Evolutionary conservation across 805 yeast species (phyloP), one percentile per base, ranked within the genome.

Genomic region (Sporopachydermia quercuum): DNA sequence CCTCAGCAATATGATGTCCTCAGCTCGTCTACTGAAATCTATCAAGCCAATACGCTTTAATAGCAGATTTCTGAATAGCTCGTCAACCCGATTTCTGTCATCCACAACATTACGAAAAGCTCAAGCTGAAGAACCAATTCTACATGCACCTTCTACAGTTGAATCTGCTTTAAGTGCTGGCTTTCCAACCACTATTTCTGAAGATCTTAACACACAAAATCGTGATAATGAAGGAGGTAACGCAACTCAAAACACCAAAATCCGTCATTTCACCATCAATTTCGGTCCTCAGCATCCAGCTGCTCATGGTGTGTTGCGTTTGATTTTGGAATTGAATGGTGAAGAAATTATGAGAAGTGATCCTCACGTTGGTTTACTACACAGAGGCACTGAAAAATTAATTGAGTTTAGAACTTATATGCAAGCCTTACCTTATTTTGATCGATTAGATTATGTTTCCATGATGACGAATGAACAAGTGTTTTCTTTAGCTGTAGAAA

Each of bases 251-350:
- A 61, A 61, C 48, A 58, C 63, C 15, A 69, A 81, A 57, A 76
- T 83, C 54, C 76, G 94, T 59, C 93, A 82, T 56, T 84, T 83
- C 66, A 83, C 94, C 38, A 76, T 84, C 56, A 84, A 84, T 62
- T 83, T 83, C 56, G 94, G 94, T 30, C 94, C 94, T 38, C 94
- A 83, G 63, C 94, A 83, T 65, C 94, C 94, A 16, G 94, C 94
- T 45, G 94, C 94, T 18, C 94, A 83, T 65, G 94, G 94, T 49
- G 94, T 83, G 61, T 66, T 83, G 65, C 73, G 94, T 57, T 68
- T 83, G 59, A 84, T 83, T 59, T 65, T 83, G 54, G 94, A 83
- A 63, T 70, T 83, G 45, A 81, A 80, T 54, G 94, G 94, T 49
- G 94, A 83, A 61, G 94, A 83, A 60, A 78, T 84, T 50, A 73